Conservation (phyloP, 768 basidiomycete genomes). For the Psilocybe subaeruginosa region DNA sequence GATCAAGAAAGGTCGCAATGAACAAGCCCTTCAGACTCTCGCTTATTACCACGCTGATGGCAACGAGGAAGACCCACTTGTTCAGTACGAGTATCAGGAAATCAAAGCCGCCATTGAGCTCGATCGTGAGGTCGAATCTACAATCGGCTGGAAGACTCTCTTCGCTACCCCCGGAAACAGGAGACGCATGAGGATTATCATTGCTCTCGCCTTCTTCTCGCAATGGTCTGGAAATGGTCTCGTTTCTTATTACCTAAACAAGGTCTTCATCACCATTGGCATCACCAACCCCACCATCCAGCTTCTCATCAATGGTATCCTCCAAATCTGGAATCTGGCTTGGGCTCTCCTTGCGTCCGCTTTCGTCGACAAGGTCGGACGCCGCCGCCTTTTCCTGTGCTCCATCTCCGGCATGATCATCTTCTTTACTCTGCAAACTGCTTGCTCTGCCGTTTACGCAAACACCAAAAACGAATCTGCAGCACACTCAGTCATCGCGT, state of each 20-base stretch:
- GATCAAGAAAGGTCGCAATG: conserved; percentile 72
- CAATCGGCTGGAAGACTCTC: conserved; percentile 72
- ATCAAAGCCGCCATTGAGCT: conserved; percentile 79
- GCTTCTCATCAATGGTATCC: conserved; percentile 84
- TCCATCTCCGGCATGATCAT: conserved; percentile 62
- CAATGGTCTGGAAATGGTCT: conserved; percentile 89
- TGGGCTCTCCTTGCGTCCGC: conserved; percentile 35
- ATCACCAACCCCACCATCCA: conserved; percentile 63
- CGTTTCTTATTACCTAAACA: conserved; percentile 80
- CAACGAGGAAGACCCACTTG: conserved; percentile 65
- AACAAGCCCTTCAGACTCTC: conserved; percentile 66
- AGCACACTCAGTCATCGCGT: conserved; percentile 75
- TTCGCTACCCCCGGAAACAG: conserved; percentile 71
- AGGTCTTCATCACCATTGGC: conserved; percentile 70
- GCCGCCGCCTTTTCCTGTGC: conserved; percentile 70
- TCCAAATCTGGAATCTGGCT: conserved; percentile 79
- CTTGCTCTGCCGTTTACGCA: conserved; percentile 61
- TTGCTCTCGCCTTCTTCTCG: conserved; percentile 82
- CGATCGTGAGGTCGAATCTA: conserved; percentile 61
- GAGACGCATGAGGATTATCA: conserved; percentile 75
- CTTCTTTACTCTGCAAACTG: conserved; percentile 71
- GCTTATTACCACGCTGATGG: conserved; percentile 87
- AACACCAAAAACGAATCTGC: conserved; percentile 43
- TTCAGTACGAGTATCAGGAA: conserved; percentile 76
- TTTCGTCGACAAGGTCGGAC: conserved; percentile 64